Percentiles rank a stretch among this genome's conserved stretches.
Conservation (phyloP, 352 stramenopile species). For the Pythium rhizo-oryzae region DNA sequence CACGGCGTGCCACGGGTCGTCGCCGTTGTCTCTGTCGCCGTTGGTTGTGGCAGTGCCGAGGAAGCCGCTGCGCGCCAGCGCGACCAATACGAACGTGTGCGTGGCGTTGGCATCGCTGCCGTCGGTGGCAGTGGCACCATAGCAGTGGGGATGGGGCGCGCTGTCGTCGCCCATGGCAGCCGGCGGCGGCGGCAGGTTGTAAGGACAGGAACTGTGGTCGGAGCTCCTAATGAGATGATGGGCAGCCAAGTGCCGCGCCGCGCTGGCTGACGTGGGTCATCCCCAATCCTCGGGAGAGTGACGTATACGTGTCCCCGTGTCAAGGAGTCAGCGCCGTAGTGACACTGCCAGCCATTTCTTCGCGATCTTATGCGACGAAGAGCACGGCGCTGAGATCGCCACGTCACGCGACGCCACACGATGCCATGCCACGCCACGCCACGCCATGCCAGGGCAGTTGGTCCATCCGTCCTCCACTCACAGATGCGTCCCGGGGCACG, state of each 20-base stretch:
- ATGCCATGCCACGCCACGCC: too few relatives aligned
- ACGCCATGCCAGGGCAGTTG: too few relatives aligned
- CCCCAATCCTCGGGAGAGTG: not conserved
- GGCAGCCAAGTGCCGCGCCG: not conserved
- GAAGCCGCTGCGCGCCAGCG: constrained; percentile 12
- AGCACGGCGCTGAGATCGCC: not conserved
- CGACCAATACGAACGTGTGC: constrained; percentile 9
- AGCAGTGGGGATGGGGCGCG: too few relatives aligned
- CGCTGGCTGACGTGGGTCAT: not conserved
- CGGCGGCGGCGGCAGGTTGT: too few relatives aligned
- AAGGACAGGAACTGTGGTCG: not conserved
- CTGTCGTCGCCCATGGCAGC: not conserved
- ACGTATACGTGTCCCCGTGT: not conserved
- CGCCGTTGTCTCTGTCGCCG: not conserved
- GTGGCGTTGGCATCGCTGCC: not conserved
- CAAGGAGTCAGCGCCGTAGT: not conserved
- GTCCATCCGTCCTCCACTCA: too few relatives aligned
- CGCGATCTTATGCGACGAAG: not conserved
- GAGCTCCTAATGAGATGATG: too few relatives aligned
- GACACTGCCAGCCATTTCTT: not conserved
- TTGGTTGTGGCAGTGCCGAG: not conserved
- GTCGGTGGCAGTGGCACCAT: not conserved
- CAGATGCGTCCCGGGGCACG: too few relatives aligned
- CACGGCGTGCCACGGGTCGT: not conserved
- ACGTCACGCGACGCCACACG: not conserved